These are phyloP conservation scores for Tulasnella sp. DNA, from an alignment of 768 basidiomycete species.

Conservation along the genomic window DNA sequence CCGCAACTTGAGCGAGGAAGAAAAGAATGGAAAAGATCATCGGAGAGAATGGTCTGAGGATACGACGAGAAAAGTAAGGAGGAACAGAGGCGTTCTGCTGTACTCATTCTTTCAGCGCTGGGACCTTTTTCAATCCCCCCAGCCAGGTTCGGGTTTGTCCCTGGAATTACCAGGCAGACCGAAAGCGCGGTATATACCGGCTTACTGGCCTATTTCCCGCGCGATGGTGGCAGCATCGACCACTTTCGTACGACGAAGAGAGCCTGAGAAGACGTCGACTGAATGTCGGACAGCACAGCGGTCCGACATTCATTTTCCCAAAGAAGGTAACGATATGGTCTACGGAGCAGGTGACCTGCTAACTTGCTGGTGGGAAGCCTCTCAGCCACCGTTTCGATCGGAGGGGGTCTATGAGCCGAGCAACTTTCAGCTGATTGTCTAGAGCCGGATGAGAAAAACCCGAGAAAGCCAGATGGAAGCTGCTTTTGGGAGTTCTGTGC, in stretches of 20 bases:
- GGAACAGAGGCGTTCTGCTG: background rate
- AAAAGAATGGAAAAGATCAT: background rate
- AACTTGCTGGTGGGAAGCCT: background rate
- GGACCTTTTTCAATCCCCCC: background rate
- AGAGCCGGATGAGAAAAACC: background rate
- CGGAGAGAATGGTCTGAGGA: background rate
- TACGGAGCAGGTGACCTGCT: background rate
- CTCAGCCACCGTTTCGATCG: background rate
- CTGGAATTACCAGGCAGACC: background rate
- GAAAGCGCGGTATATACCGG: background rate
- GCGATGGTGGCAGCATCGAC: background rate
- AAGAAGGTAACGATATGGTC: background rate
- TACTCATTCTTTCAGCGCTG: background rate
- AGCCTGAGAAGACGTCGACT: background rate
- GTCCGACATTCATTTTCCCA: background rate
- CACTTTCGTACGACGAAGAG: background rate
- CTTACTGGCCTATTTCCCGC: background rate
- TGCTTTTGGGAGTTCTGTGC: background rate
- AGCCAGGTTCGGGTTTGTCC: no score
- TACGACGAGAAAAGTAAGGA: background rate
- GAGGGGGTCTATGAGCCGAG: background rate
- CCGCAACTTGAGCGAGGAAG: background rate
- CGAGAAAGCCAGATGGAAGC: background rate
- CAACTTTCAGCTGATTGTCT: background rate
- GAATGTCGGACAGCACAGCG: background rate